phyloP scores from a whole-genome alignment of 2,329 filamentous ascomycete species.

The Pseudogymnoascus verrucosus region DNA sequence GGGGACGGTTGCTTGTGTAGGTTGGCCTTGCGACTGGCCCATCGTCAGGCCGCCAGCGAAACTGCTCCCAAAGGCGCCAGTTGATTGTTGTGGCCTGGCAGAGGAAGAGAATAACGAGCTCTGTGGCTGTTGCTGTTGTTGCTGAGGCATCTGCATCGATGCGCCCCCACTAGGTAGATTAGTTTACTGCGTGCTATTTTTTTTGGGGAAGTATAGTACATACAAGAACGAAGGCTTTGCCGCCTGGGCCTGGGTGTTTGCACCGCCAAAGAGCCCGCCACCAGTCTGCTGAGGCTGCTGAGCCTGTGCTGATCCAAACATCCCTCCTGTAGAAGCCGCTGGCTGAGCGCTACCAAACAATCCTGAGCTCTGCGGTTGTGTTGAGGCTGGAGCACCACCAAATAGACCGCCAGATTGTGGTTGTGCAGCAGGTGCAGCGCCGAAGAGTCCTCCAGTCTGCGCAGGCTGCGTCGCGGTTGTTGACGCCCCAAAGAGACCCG shows the following conservation, averaged over 20 bases:
- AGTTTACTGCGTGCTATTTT: conserved; percentile 12
- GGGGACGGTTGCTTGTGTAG: conserved; percentile 48
- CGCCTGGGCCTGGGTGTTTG: conserved; percentile 21
- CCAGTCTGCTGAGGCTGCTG: conserved; percentile 8
- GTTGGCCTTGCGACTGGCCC: conserved; percentile 36
- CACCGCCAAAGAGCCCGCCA: conserved; percentile 19
- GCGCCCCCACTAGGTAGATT: conserved; percentile 18
- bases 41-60: conserved; percentile 34
- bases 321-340: conserved; percentile 20
- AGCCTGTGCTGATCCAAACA: conserved; percentile 25
- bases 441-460: conserved; percentile 26
- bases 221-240: conserved; percentile 28
- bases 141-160: conserved; percentile 23
- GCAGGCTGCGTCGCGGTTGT: conserved; percentile 19
- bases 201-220: conserved; percentile 12
- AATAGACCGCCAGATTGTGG: conserved; percentile 22
- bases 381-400: conserved; percentile 16
- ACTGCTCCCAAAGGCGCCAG: conserved; percentile 18
- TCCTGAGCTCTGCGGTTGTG: conserved; percentile 19
- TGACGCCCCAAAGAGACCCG: conserved; percentile 27
- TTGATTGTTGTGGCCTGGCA: conserved; percentile 21
- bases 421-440: conserved; percentile 19
- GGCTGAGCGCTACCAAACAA: conserved; percentile 29
- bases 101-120: conserved; percentile 26
- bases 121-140: conserved; percentile 18